Conservation (phyloP, 164 flowering plant species). For the Berberis thunbergii region DNA sequence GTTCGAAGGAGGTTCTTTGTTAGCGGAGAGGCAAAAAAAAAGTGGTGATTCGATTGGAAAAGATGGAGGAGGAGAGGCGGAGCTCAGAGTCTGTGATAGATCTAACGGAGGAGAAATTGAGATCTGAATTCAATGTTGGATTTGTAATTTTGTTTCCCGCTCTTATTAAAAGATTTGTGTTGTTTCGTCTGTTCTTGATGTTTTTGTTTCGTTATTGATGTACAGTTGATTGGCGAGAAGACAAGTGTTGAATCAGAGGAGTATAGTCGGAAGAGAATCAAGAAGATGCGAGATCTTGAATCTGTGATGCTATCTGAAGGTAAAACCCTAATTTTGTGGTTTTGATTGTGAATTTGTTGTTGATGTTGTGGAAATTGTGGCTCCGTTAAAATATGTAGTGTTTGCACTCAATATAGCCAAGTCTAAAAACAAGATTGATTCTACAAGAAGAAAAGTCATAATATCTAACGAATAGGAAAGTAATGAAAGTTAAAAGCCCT, state of each 20-base stretch:
- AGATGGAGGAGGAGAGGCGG: background rate
- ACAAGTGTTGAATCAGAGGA: constrained; percentile 20
- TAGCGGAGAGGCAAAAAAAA: too few relatives aligned
- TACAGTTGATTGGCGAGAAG: constrained; percentile 25
- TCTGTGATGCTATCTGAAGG: constrained; percentile 33
- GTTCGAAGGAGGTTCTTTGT: too few relatives aligned
- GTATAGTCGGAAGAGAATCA: constrained; percentile 23
- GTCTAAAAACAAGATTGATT: too few relatives aligned
- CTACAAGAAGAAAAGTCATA: too few relatives aligned
- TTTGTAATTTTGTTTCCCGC: background rate
- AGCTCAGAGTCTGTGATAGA: background rate
- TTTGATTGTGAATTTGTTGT: too few relatives aligned
- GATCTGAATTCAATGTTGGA: constrained; percentile 1
- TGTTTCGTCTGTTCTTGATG: background rate
- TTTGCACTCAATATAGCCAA: too few relatives aligned
- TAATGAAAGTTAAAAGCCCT: too few relatives aligned
- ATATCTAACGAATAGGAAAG: too few relatives aligned
- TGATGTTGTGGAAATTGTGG: too few relatives aligned
- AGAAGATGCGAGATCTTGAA: constrained; percentile 51
- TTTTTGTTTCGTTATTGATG: background rate
- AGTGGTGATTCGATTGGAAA: background rate
- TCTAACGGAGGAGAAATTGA: background rate
- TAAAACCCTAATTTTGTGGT: background rate
- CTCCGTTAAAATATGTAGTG: too few relatives aligned
- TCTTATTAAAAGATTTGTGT: background rate